Evolutionary conservation across 768 basidiomycete genomes (phyloP).

Genomic region (Tricholomella constricta): DNA sequence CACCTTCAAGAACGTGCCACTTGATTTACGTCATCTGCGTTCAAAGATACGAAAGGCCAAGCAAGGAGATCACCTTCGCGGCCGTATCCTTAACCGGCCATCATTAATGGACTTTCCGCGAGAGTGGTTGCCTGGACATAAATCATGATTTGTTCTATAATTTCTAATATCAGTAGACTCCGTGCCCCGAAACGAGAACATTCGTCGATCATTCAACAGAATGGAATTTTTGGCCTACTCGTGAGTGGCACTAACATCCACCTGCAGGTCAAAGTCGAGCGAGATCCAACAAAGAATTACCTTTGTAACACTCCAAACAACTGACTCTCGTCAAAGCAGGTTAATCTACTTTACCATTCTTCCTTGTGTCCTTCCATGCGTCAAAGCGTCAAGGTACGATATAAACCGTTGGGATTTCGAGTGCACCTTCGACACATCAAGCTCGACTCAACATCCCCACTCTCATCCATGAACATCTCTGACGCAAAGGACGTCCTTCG

Average conservation of each 20-base stretch:
- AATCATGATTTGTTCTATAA: not conserved
- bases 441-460: not conserved
- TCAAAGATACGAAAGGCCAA: slow-evolving; percentile 73
- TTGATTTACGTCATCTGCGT: slow-evolving; percentile 81
- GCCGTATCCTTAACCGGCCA: slow-evolving; percentile 55
- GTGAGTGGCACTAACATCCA: not conserved
- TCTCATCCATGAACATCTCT: slow-evolving; percentile 6
- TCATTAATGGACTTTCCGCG: slow-evolving; percentile 80
- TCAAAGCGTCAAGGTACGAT: not conserved
- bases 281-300: not conserved
- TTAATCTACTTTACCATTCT: not conserved
- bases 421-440: not conserved
- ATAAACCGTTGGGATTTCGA: not conserved
- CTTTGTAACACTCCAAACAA: not conserved
- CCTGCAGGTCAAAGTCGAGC: not conserved
- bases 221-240: not conserved
- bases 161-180: not conserved
- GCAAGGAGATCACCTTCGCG: slow-evolving; percentile 67
- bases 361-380: not conserved
- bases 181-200: not conserved
- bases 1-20: slow-evolving; percentile 64
- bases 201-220: not conserved
- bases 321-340: not conserved
- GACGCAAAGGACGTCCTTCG: slow-evolving; percentile 19
- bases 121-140: slow-evolving; percentile 71